Evolutionary conservation across 257 asterid genomes (phyloP), one percentile per base, ranked within the genome.

Genomic region (Solanum sitiens): DNA sequence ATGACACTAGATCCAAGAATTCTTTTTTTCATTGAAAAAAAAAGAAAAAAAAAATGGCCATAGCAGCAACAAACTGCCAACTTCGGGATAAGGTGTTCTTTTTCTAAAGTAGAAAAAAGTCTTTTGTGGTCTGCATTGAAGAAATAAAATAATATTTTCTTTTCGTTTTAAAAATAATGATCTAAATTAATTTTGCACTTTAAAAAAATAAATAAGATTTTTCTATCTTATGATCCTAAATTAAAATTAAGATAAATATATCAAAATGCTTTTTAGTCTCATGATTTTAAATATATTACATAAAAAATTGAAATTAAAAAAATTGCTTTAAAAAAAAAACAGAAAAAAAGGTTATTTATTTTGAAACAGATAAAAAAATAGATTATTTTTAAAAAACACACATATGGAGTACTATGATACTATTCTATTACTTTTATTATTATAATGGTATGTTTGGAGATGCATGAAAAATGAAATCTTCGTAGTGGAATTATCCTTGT

Each of bases 1-100:
- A 63, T 37, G 53, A 39, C 67, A 83, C 89, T 63, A 86, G 89
- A 86, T 90, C 89, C 92, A 88, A 88, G 83, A 86, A 50, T 75
- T 39, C 16, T 6, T 50, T 82, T 79, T 59, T 8, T 8, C n/a
- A 53, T 53, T 37, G 39, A 8, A n/a, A 63, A 23, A 8, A 56
- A 20, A 21, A 61, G 4, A 23, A 23, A 45, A 85, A 83, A 59
- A 86, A 42, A 21, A 56, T 86, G 80, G 32, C 37, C 88, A 87
- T 18, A 59, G 68, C 37, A 71, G 75, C 14, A 40, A 33, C 42
- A 30, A 77, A 80, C 70, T 82, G 30, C 79, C 84, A 88, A 86
- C 76, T 86, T 88, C 86, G 89, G 84, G 87, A 13, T 65, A 79
- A 65, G 72, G 86, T 27, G 42, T 23, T 5, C 77, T 27, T 40